These are phyloP conservation scores for Aureobasidium subglaciale DNA, from an alignment of 2,329 filamentous ascomycete species.

Conservation along the genomic window DNA sequence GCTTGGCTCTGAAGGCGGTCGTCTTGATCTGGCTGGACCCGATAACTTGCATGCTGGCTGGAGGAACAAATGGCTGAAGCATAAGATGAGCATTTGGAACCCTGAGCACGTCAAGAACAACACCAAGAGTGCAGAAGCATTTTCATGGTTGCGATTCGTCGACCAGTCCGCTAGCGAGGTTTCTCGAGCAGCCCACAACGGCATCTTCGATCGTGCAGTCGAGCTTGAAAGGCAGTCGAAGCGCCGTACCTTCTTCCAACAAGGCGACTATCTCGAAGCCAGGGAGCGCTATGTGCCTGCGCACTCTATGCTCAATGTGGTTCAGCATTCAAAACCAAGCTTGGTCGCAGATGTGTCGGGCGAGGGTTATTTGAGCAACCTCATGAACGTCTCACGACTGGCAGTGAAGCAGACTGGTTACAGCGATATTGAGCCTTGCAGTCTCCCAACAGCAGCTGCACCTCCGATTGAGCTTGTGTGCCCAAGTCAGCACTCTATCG, in stretches of 20 bases:
- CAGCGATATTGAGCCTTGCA: conserved; percentile 71
- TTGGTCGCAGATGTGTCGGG: conserved; percentile 56
- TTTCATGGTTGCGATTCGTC: conserved; percentile 86
- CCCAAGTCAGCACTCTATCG: conserved; percentile 55
- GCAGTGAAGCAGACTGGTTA: conserved; percentile 61
- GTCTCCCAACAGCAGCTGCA: conserved; percentile 69
- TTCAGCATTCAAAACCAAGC: background rate
- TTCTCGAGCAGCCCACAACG: conserved; percentile 60
- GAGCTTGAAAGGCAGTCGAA: conserved; percentile 48
- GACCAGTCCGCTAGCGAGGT: conserved; percentile 69
- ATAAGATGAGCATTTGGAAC: conserved; percentile 86
- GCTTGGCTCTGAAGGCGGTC: conserved; percentile 73
- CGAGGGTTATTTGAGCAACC: conserved; percentile 63
- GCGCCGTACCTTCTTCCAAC: conserved; percentile 31
- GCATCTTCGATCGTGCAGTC: conserved; percentile 67
- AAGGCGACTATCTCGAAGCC: conserved; percentile 38
- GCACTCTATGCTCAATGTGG: conserved; percentile 75
- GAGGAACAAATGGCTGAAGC: conserved; percentile 65
- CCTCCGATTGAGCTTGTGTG: conserved; percentile 79
- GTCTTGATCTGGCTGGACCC: conserved; percentile 64
- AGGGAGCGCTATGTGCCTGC: conserved; percentile 56
- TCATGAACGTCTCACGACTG: conserved; percentile 70
- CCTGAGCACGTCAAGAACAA: conserved; percentile 68
- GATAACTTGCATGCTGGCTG: conserved; percentile 74
- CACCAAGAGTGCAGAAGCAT: conserved; percentile 55